Conservation (phyloP, 805 yeast genomes). For the Phaffomyces antillensis region DNA sequence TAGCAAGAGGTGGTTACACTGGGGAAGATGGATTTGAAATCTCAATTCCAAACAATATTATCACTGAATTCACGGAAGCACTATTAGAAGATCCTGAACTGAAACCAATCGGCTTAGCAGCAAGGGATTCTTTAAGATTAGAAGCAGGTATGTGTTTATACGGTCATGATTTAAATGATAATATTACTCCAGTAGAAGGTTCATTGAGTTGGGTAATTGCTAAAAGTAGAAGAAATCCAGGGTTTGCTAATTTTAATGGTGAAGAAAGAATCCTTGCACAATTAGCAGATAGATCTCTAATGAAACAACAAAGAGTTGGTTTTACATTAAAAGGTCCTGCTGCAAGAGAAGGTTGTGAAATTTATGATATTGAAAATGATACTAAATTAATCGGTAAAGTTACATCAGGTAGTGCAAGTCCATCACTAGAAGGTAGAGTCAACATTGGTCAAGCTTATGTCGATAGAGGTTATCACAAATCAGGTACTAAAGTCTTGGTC, state of each 20-base stretch:
- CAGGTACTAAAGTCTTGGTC: conserved; percentile 64
- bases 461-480: conserved; percentile 60
- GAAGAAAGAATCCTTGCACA: conserved; percentile 61
- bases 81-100: conserved; percentile 50
- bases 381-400: conserved; percentile 45
- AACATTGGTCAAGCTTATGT: conserved; percentile 92
- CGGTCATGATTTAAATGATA: conserved; percentile 83
- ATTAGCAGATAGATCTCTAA: conserved; percentile 53
- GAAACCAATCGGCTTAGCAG: conserved; percentile 93
- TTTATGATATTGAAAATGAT: conserved; percentile 47
- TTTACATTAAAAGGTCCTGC: conserved; percentile 75
- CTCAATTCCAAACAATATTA: conserved; percentile 57
- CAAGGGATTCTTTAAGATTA: conserved; percentile 88
- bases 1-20: conserved; percentile 95
- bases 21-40: conserved; percentile 98
- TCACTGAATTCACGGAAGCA: conserved; percentile 54
- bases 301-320: conserved; percentile 66
- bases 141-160: conserved; percentile 99
- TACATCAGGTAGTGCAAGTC: conserved; percentile 62
- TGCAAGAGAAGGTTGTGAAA: conserved; percentile 73
- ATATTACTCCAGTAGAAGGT: conserved; percentile 81
- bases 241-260: conserved; percentile 62
- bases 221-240: conserved; percentile 56
- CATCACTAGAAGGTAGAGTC: conserved; percentile 54
- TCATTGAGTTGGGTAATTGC: conserved; percentile 87